Base-by-base conservation (phyloP, 768 basidiomycete species). In the Podaxis mareebaensis region DNA sequence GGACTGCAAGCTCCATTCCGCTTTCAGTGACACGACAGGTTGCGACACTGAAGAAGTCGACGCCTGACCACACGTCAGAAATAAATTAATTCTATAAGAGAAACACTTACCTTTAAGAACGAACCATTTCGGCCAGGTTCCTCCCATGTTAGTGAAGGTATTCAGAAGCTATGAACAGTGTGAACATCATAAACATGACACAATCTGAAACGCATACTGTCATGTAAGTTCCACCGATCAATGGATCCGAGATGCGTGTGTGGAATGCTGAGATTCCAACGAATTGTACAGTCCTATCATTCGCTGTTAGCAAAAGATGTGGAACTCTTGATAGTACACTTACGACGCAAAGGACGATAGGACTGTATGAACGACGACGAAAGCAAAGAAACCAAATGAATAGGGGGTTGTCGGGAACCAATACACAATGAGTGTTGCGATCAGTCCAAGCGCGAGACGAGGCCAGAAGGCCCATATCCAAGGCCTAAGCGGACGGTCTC, bases 201-300 rank as follows among this genome's bases (percentile, higher is more conserved):
- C 49, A 54, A 46, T 39, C n/a, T 24, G 15, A 28, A n/a, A 10
- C 33, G 77, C 87, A 66, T 69, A 95, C 96, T 12, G 97, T 99
- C 97, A 99, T 99, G 75, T 99, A 99, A 0, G 97, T 99, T 56
- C 97, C 97, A 30, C 97, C 97, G 58, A 99, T 97, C 12, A 97
- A 71, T 0, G 97, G 97, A 72, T 99, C 97, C 0, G 97, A 95
- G 40, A 99, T 89, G 59, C 91, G 87, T 3, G 95, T 98, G 70
- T 99, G 97, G 83, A 99, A 99, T 3, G 97, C 97, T n/a, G 95
- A 93, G 65, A 99, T 95, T 8, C 97, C 95, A 20, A 98, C 96
- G 71, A 99, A 99, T 75, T 99, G 96, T n/a, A 99, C 89, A 4
- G 96, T 98, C 52, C 96, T 96, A 63, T 51, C 33, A 60, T 22